Base-by-base conservation (phyloP, 1,284 basidiomycete genomes). In the Trichosporon coremiiforme region DNA sequence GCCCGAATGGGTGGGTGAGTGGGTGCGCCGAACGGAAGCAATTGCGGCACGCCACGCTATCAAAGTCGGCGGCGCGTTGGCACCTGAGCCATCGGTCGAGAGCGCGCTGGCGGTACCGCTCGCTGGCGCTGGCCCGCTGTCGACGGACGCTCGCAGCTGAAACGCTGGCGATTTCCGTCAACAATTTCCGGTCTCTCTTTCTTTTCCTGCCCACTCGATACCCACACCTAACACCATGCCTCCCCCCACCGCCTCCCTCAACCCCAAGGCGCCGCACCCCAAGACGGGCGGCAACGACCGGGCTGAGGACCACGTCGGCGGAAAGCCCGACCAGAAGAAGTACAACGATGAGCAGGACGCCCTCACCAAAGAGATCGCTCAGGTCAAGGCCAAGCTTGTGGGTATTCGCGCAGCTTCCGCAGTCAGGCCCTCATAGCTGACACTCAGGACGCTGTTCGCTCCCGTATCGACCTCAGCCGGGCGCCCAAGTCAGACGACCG, bases 311-410 rank as follows among this genome's bases (percentile, higher is more conserved):
- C 86, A 87, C 62, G 77, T 75, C 50, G 68, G 83, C n/a, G 77
- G 84, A 62, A 92, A 86, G 82, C 94, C 94, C 36, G 94, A 95
- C 86, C 93, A 93, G 84, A 86, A 86, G 63, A 85, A 84, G 36
- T 91, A 91, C 82, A 91, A 95, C 72, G 87, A 86, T 25, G 93
- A 96, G 84, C 94, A 96, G 85, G 89, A 91, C 65, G 88, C 84
- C 75, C 84, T 95, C 76, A 94, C 91, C 84, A 84, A 87, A 47
- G 91, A 95, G 79, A 95, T 97, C 77, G 93, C 94, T 69, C 87
- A 84, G 64, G 83, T 93, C 65, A 93, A 95, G 84, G 82, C 83
- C 45, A 90, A 93, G 84, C 84, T 94, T 73, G 94, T 94, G 78
- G 80, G 92, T 88, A 8, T 9, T 5, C 2, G 5, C 7, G 15